phyloP scores from a whole-genome alignment of 2,329 filamentous ascomycete genomes.

The Dothiorella sarmentorum region DNA sequence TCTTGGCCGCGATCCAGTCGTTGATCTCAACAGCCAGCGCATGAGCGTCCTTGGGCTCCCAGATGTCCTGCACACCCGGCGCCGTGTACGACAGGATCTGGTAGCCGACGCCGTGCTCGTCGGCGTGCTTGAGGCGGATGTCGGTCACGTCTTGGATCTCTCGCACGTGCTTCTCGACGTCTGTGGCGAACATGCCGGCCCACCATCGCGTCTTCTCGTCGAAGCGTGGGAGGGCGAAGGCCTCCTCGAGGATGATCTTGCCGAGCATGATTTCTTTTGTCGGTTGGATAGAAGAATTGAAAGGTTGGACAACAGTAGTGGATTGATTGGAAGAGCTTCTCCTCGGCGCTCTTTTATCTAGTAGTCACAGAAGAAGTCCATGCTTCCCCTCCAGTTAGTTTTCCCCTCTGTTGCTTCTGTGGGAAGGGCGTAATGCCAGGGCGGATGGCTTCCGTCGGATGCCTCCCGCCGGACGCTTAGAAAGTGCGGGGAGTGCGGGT shows the following conservation, averaged over 20 bases:
- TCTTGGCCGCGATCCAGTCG: slow-evolving; percentile 44
- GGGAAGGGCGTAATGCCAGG: background rate
- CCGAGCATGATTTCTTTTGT: slow-evolving; percentile 48
- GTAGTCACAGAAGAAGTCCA: background rate
- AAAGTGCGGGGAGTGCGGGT: slow-evolving; percentile 6
- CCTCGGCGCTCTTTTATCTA: background rate
- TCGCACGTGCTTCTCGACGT: slow-evolving; percentile 55
- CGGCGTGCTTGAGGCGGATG: slow-evolving; percentile 39
- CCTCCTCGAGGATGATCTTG: slow-evolving; percentile 61
- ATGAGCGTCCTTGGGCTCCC: slow-evolving; percentile 43
- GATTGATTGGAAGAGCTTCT: background rate
- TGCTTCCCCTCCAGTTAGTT: no score
- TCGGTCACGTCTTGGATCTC: slow-evolving; percentile 53
- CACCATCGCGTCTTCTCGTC: slow-evolving; percentile 59
- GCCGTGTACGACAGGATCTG: slow-evolving; percentile 49
- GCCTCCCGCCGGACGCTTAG: background rate
- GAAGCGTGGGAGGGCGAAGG: slow-evolving; percentile 58
- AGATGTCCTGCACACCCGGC: slow-evolving; percentile 49
- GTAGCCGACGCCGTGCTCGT: slow-evolving; percentile 47
- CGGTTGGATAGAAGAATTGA: background rate
- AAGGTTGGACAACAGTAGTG: no score
- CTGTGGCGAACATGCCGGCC: slow-evolving; percentile 58
- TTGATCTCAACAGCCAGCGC: slow-evolving; percentile 46
- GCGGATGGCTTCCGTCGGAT: slow-evolving; percentile 12
- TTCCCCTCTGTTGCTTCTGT: background rate